Base-by-base conservation (phyloP, 805 yeast genomes). In the Wickerhamomyces hampshirensis region DNA sequence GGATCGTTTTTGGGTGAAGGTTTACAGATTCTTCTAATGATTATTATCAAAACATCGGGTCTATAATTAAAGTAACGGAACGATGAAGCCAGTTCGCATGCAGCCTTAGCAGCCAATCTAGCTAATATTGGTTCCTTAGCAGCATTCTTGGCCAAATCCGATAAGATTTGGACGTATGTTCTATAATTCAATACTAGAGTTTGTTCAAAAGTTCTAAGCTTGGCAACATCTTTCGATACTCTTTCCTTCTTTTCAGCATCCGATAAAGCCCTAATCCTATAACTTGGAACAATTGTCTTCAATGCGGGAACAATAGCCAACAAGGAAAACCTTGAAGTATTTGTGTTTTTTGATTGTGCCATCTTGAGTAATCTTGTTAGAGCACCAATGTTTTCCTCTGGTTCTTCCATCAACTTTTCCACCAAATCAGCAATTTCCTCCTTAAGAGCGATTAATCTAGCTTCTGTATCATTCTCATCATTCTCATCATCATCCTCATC, bases 341-440 rank as follows among this genome's bases (percentile, higher is more conserved):
- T 81, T 37, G 74, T 66, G 47, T 82, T 79, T 47, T 71, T 73
- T 2, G 93, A 80, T 39, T 66, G 71, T 0, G 85, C 69, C 87
- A 84, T 82, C 47, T 71, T 76, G 35, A 84, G 65, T 33, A 84
- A 66, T 54, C 89, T 75, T 2, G 83, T 70, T 10, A 89, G 64
- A 19, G 77, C 66, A 11, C 73, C 55, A 6, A 82, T 68, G 51
- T 89, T 75, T 51, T 86, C 95, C 58, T 93, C 98, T 6, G 98
- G 96, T 40, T 86, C 85, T 55, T 88, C 95, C 50, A 77, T 77
- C 24, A 91, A 62, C 28, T 73, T 72, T 27, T 85, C 84, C 1
- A 95, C 96, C 33, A 81, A 59, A 14, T 73, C 77, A 0, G 98
- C 96, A 28, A 93, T 74, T 37, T 84, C 85, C 60, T 88, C 97